Evolutionary conservation across 176 grass and related monocot genomes (phyloP).

Genomic region (Miscanthus lutarioriparius): DNA sequence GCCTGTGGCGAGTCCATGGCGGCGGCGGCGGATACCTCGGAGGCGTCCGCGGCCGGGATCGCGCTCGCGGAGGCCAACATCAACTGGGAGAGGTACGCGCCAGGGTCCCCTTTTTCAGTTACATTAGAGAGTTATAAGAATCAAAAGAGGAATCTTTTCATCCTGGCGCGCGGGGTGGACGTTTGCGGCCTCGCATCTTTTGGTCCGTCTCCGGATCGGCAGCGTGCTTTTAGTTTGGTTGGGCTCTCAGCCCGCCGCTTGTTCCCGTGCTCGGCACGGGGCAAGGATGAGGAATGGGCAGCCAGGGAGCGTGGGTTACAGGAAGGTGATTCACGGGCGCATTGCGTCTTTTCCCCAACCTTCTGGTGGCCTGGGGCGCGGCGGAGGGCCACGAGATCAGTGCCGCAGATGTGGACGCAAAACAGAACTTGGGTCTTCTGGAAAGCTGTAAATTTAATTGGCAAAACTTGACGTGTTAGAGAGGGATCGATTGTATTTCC

Average conservation of each 20-base stretch:
- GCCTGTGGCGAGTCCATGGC: not conserved
- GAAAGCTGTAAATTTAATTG: not conserved
- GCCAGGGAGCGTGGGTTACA: not conserved
- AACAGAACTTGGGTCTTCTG: not conserved
- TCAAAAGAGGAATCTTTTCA: not conserved
- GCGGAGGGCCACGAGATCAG: not conserved
- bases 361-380: not conserved
- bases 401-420: not conserved
- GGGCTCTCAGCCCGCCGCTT: not conserved
- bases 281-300: not conserved
- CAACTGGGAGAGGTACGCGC: constrained; percentile 84
- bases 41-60: constrained; percentile 52
- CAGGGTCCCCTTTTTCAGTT: not conserved
- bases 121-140: too few relatives aligned
- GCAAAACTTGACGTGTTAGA: not conserved
- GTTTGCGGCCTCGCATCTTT: not conserved
- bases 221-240: not conserved
- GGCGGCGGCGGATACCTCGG: constrained; percentile 54
- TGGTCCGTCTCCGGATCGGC: not conserved
- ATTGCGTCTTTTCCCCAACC: not conserved
- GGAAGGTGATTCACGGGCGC: not conserved
- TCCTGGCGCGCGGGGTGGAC: not conserved
- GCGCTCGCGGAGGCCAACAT: constrained; percentile 86
- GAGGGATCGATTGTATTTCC: not conserved
- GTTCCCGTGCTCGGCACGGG: not conserved